phyloP scores from a whole-genome alignment of 2,329 filamentous ascomycete species.

The Dothideomycetes sp. region DNA sequence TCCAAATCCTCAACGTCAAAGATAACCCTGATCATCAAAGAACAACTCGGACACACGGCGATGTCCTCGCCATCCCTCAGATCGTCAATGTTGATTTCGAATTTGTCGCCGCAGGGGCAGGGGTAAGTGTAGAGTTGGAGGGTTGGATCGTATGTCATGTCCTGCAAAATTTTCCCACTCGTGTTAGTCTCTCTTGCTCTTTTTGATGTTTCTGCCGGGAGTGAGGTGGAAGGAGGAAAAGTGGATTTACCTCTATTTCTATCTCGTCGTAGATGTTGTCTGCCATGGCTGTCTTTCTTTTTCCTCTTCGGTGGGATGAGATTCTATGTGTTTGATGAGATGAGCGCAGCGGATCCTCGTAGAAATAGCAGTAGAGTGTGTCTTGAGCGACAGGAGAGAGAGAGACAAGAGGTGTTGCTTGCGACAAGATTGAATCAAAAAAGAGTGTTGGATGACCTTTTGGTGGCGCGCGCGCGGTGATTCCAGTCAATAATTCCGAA shows the following conservation, averaged over 20 bases:
- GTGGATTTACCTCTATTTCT: slow-evolving; percentile 62
- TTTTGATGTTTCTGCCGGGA: background rate
- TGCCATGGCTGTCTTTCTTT: too few species aligned
- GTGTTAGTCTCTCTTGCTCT: too few species aligned
- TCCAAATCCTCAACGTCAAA: slow-evolving; percentile 61
- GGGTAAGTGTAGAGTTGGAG: slow-evolving; percentile 91
- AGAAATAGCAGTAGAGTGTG: too few species aligned
- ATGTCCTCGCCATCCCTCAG: slow-evolving; percentile 84
- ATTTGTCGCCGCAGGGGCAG: slow-evolving; percentile 93
- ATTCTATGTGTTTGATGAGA: too few species aligned
- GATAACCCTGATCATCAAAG: slow-evolving; percentile 90
- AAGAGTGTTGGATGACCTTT: too few species aligned
- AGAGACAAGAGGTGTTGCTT: too few species aligned
- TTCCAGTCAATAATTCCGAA: too few species aligned
- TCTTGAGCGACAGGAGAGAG: too few species aligned
- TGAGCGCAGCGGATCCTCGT: too few species aligned
- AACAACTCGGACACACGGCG: slow-evolving; percentile 95
- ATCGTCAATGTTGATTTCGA: slow-evolving; percentile 80
- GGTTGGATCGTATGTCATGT: slow-evolving; percentile 81
- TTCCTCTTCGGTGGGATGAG: too few species aligned
- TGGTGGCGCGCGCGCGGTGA: too few species aligned
- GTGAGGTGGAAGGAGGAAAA: background rate
- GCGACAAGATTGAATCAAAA: too few species aligned
- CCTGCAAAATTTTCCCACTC: slow-evolving; percentile 29
- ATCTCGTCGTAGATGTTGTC: slow-evolving; percentile 81